These are phyloP conservation scores for Lophiotrema nucula DNA, from an alignment of 495 filamentous ascomycete genomes.

Conservation along the genomic window DNA sequence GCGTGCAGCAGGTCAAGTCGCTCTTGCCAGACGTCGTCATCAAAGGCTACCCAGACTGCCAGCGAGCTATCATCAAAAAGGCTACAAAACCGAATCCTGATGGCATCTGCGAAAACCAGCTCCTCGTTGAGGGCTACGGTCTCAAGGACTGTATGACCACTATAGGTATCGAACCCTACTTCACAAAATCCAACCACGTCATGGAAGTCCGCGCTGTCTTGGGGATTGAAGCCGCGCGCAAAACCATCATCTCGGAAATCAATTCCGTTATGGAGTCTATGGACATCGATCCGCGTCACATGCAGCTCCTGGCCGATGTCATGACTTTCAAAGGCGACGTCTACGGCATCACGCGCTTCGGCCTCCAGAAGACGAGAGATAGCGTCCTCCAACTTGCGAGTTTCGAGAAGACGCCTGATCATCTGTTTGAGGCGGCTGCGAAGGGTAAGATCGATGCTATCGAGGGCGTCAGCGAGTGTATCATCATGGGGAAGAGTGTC, in stretches of 20 bases:
- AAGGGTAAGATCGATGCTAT: conserved; percentile 84
- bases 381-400: conserved; percentile 90
- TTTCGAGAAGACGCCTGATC: conserved; percentile 98
- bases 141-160: conserved; percentile 87
- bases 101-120: conserved; percentile 45
- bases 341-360: conserved; percentile 95
- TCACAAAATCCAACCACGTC: conserved; percentile 76
- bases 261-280: conserved; percentile 79
- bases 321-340: conserved; percentile 99
- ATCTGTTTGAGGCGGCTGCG: conserved; percentile 92
- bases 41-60: conserved; percentile 79
- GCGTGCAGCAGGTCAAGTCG: conserved; percentile 80
- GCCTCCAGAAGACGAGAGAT: conserved; percentile 95
- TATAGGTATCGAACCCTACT: conserved; percentile 73
- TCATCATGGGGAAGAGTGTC: conserved; percentile 97
- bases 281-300: conserved; percentile 97
- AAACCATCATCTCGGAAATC: conserved; percentile 80
- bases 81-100: conserved; percentile 59
- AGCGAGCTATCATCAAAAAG: conserved; percentile 85
- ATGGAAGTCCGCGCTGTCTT: conserved; percentile 92
- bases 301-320: conserved; percentile 96
- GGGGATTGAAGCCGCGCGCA: conserved; percentile 90
- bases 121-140: conserved; percentile 94
- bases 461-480: conserved; percentile 92
- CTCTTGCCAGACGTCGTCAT: conserved; percentile 75